Evolutionary conservation across 441 rosid genomes (phyloP).

Genomic region (Populus hybrid): DNA sequence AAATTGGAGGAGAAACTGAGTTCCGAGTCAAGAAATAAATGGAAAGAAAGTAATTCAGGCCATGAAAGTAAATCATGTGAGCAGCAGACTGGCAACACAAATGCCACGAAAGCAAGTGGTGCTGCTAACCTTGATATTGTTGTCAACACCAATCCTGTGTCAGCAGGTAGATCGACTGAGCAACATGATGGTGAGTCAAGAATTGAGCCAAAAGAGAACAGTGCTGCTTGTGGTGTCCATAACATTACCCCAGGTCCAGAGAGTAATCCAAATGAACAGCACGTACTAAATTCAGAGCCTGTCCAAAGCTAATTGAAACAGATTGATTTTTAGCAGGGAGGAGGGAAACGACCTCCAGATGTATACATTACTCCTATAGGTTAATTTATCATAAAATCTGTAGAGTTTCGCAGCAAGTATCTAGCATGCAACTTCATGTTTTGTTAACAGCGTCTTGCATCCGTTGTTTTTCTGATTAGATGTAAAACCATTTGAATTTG

Average conservation of each 20-base stretch:
- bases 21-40: constrained; percentile 19
- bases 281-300: constrained; percentile 49
- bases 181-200: constrained; percentile 25
- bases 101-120: constrained; percentile 23
- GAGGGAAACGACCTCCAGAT: constrained; percentile 3
- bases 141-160: constrained; percentile 17
- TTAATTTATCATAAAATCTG: constrained; percentile 21
- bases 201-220: constrained; percentile 30
- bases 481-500: neutral
- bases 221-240: constrained; percentile 18
- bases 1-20: constrained; percentile 29
- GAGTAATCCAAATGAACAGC: constrained; percentile 34
- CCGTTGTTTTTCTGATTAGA: neutral
- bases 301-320: constrained; percentile 44
- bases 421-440: constrained; percentile 8
- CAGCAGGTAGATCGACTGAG: constrained; percentile 28
- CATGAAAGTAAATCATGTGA: constrained; percentile 20
- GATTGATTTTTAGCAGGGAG: constrained; percentile 1
- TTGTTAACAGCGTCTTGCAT: neutral
- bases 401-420: constrained; percentile 16
- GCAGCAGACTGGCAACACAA: constrained; percentile 30
- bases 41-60: constrained; percentile 18
- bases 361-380: constrained; percentile 31
- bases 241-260: constrained; percentile 19
- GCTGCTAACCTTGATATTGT: constrained; percentile 1